phyloP scores from a whole-genome alignment of 176 grass and related monocot genomes.

The Oryza meyeriana region DNA sequence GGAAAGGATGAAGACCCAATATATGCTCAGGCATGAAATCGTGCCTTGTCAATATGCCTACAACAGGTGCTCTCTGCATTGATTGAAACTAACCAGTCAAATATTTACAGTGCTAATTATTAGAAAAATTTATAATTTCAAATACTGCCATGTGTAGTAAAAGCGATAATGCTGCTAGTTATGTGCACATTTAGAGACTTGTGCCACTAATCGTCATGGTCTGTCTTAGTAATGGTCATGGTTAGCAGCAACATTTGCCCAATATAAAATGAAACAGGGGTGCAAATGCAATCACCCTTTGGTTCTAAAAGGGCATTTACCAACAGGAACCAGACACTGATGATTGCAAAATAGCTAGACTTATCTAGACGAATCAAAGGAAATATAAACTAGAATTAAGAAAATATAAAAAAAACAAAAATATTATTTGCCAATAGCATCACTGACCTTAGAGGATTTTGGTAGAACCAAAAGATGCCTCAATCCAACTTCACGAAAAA shows the following conservation, averaged over 20 bases:
- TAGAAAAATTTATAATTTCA: neutral
- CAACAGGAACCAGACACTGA: neutral
- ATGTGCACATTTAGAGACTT: neutral
- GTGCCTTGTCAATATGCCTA: constrained; percentile 82
- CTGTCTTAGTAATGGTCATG: neutral
- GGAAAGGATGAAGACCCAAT: constrained; percentile 68
- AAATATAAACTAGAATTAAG: neutral
- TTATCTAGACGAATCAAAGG: neutral
- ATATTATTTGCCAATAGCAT: neutral
- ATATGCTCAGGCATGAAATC: constrained; percentile 94
- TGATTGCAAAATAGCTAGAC: neutral
- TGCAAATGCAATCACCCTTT: neutral
- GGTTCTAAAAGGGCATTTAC: neutral
- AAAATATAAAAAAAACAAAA: neutral
- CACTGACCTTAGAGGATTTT: constrained; percentile 63
- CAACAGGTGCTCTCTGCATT: constrained; percentile 69
- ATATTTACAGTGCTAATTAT: neutral
- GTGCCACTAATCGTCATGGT: neutral
- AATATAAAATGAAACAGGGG: neutral
- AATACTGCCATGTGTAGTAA: neutral
- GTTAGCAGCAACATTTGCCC: neutral
- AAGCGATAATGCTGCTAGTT: neutral
- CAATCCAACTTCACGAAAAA: constrained; percentile 90
- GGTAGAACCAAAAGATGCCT: constrained; percentile 92
- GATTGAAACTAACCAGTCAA: neutral